Evolutionary conservation across 2,329 filamentous ascomycete species (phyloP), one percentile per base, ranked within the genome.

Genomic region (Aspergillus aculeatus): DNA sequence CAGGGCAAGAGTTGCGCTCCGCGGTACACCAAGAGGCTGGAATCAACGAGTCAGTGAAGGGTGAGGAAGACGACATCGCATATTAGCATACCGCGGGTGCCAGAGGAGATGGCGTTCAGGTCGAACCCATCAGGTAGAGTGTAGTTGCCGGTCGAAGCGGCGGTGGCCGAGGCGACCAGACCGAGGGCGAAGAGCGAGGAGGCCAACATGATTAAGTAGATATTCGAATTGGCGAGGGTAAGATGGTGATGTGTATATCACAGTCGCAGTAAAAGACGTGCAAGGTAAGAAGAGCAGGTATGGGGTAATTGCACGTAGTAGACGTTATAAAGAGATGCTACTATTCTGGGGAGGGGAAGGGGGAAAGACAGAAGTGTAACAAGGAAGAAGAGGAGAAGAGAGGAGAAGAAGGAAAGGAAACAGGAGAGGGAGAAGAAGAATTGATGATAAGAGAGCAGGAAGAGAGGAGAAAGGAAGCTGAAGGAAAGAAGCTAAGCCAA

Each of bases 1-100:
- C 71, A 16, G 83, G 84, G 77, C 87, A 89, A 49, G 81, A 81
- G 74, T 86, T 85, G 62, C 75, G 75, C 76, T 89, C 78, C 63
- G 80, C 84, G 56, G 74, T 72, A 71, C 87, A 89, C 85, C 85
- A 89, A 59, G 76, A 68, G 62, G 70, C 81, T 83, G 60, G 38
- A 48, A 52, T 53, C 32, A 24, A 51, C 29, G 31, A 53, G 47
- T 41, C 24, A 55, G 32, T 57, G 31, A 29, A 24, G 12, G 16
- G 6, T 9, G 5, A 44, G 32, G 32, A 44, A 44, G n/a, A 12
- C 24, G 9, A 31, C 12, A 29, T 48, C 4, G 55, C 12, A 6
- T 7, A 19, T 4, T 44, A 50, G 23, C 29, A 3, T 62, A 64
- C 62, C 24, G 47, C 52, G 50, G 11, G 55, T 57, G 19, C 32